Conservation (phyloP, 148 eudicot genomes). For the Tetragonia tetragonoides region DNA sequence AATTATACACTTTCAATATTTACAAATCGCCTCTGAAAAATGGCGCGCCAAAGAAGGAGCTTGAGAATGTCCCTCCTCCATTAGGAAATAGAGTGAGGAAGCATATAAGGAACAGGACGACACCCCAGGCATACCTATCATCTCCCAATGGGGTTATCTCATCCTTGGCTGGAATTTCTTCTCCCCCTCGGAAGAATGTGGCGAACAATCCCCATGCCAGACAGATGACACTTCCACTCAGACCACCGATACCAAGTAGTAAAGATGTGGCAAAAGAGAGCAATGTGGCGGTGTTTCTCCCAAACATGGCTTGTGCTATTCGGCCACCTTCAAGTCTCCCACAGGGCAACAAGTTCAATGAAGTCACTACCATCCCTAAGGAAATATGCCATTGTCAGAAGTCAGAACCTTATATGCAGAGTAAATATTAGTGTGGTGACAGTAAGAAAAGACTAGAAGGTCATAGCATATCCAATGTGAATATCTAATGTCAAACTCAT, state of each 20-base stretch:
- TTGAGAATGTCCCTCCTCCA: slow-evolving; percentile 82
- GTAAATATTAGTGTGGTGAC: not conserved
- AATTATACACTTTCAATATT: slow-evolving; percentile 17
- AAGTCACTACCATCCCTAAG: slow-evolving; percentile 92
- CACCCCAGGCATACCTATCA: slow-evolving; percentile 81
- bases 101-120: slow-evolving; percentile 68
- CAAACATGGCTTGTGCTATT: slow-evolving; percentile 89
- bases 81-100: slow-evolving; percentile 93
- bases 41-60: slow-evolving; percentile 60
- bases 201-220: slow-evolving; percentile 92
- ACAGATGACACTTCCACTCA: slow-evolving; percentile 85
- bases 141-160: slow-evolving; percentile 84
- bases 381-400: not conserved
- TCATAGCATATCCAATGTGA: too few species aligned
- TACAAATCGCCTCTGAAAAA: slow-evolving; percentile 69
- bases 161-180: slow-evolving; percentile 84
- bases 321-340: slow-evolving; percentile 96
- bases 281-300: slow-evolving; percentile 66
- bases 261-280: slow-evolving; percentile 70
- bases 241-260: slow-evolving; percentile 76
- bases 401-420: not conserved
- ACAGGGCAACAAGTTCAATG: slow-evolving; percentile 79
- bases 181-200: slow-evolving; percentile 87
- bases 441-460: too few species aligned
- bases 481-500: too few species aligned